These are phyloP conservation scores for Pelargonium fulgidum DNA, from an alignment of 441 rosid species.

Conservation along the genomic window DNA sequence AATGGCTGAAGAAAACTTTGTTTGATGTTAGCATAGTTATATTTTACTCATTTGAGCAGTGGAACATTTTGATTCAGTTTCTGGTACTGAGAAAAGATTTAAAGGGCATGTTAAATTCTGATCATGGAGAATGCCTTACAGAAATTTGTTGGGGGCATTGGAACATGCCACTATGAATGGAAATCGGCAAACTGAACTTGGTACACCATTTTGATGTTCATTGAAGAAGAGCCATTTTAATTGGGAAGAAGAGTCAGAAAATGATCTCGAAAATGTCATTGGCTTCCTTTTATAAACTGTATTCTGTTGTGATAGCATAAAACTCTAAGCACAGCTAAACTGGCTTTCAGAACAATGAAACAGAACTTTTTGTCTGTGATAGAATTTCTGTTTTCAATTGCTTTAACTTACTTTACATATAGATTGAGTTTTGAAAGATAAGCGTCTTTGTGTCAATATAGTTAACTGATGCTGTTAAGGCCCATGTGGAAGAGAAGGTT, in stretches of 20 bases:
- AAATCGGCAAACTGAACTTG: too few relatives aligned
- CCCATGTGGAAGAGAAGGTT: constrained; percentile 73
- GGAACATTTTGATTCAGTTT: constrained; percentile 1
- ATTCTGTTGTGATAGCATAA: too few relatives aligned
- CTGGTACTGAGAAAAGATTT: neutral
- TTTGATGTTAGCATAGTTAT: neutral
- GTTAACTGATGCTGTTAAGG: constrained; percentile 63
- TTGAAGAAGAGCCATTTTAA: too few relatives aligned
- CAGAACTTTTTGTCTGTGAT: neutral
- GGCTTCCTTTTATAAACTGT: too few relatives aligned
- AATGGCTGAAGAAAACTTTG: neutral
- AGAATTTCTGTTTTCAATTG: neutral
- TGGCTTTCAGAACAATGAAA: too few relatives aligned
- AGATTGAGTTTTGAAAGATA: neutral
- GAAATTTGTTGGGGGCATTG: too few relatives aligned
- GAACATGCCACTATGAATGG: too few relatives aligned
- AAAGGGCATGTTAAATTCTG: neutral
- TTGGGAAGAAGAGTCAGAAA: too few relatives aligned
- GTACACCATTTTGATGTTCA: too few relatives aligned
- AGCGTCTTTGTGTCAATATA: constrained; percentile 20
- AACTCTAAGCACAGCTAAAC: too few relatives aligned
- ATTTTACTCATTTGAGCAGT: neutral
- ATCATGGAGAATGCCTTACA: neutral
- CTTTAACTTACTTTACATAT: neutral
- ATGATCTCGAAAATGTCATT: too few relatives aligned